A percentile compares a stretch with the other conserved stretches of the same genome.
These are phyloP conservation scores for Rhizoclosmatium globosum DNA, from an alignment of 192 early-diverging fungal genomes.

Conservation along the genomic window DNA sequence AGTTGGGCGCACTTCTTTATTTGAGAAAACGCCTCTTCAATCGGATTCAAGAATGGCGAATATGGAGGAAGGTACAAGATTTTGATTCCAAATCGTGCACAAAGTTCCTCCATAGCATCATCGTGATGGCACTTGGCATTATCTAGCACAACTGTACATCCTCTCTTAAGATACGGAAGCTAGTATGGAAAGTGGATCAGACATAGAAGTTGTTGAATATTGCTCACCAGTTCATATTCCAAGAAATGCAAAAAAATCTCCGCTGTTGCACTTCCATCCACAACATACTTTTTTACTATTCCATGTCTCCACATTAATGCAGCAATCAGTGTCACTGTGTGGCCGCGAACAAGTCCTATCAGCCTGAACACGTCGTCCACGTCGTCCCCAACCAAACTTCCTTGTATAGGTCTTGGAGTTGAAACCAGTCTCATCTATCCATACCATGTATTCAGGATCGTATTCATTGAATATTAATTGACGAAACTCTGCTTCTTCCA, in stretches of 20 bases:
- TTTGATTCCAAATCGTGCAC: background rate
- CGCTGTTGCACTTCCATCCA: background rate
- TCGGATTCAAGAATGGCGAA: slow-evolving; percentile 17
- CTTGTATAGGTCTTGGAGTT: background rate
- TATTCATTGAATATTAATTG: background rate
- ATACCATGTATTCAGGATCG: slow-evolving; percentile 2
- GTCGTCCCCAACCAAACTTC: background rate
- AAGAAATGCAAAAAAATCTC: slow-evolving; percentile 14
- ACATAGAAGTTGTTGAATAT: background rate
- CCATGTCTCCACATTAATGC: background rate
- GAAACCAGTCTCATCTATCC: slow-evolving; percentile 13
- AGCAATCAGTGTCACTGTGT: slow-evolving; percentile 8
- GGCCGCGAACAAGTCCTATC: background rate
- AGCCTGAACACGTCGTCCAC: background rate
- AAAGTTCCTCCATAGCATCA: background rate
- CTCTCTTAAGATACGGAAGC: background rate
- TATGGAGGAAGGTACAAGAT: slow-evolving; percentile 14
- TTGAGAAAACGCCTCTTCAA: slow-evolving; percentile 4
- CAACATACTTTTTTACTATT: background rate
- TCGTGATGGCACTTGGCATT: background rate
- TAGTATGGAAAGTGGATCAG: background rate
- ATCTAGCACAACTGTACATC: background rate
- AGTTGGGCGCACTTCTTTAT: background rate
- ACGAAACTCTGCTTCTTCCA: background rate
- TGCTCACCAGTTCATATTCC: slow-evolving; percentile 1